Base-by-base conservation (phyloP, 2,329 filamentous ascomycete genomes). In the Sodiomyces alkalinus region DNA sequence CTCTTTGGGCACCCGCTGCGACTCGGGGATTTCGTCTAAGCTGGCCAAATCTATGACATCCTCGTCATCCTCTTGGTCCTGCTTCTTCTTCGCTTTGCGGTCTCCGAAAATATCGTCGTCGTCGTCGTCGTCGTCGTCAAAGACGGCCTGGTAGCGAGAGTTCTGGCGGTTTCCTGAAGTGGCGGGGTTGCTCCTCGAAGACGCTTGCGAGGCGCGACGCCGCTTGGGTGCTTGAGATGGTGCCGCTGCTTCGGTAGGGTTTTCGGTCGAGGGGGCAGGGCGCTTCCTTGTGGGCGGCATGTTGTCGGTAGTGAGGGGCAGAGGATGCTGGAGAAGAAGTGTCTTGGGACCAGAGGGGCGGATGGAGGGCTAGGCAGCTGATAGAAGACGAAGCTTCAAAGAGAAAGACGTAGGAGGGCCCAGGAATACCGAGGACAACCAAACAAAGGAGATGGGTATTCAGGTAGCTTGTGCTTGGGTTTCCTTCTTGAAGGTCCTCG, bases 41-140 rank as follows among this genome's bases (percentile, higher is more conserved):
- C 59, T 56, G 2, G 51, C 53, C 7, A 64, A 39, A 38, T 64
- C 57, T 23, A 57, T 49, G 7, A 51, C 36, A n/a, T 53, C 47
- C 5, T 39, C 34, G 13, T 53, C 47, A 5, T 38, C 34, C 20
- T 33, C 35, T 11, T 44, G 39, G 5, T 38, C 33, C 7, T 35
- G 38, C 11, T 52, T 45, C 12, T 45, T 45, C 16, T 35, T 33
- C 11, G 35, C 34, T 19, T 34, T 29, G 22, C 46, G 37, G 11
- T 45, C 44, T 32, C 41, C 42, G 27, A 48, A 36, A 7, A 45
- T 26, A 27, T 52, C 42, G 30, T 51, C 38, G 29, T 46, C 39
- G 22, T 37, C 37, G 8, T 45, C 33, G 3, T 34, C 31, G 19
- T 35, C 23, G 20, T 38, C 19, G 11, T 16, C 6, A 15, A 20